Conservation (phyloP, 2,329 filamentous ascomycete species). For the Diplodia corticola region DNA sequence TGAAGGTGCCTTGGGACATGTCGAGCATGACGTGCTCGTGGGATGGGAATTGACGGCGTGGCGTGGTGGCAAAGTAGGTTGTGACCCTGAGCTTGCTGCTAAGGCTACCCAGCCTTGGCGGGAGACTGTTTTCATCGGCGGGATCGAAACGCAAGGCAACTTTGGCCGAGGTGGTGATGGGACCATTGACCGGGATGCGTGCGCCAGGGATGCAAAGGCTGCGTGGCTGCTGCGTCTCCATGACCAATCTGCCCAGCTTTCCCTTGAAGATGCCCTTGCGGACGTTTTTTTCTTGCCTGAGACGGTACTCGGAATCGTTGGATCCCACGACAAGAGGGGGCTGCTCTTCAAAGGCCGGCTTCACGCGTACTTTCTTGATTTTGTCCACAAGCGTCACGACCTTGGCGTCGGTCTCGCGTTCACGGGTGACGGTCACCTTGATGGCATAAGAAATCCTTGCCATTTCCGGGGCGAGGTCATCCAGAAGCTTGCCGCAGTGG, state of each 20-base stretch:
- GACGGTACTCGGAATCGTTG: conserved; percentile 51
- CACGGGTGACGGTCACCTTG: conserved; percentile 48
- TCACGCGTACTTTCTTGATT: conserved; percentile 58
- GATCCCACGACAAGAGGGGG: conserved; percentile 57
- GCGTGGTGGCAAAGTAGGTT: conserved; percentile 57
- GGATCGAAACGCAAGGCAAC: conserved; percentile 64
- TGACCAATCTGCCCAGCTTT: conserved; percentile 59
- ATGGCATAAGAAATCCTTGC: conserved; percentile 60
- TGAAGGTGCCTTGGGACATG: conserved; percentile 54
- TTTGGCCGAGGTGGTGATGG: conserved; percentile 56
- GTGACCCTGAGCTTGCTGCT: conserved; percentile 57
- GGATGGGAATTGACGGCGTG: conserved; percentile 53
- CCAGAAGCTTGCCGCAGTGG: conserved; percentile 52
- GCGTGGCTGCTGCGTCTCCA: conserved; percentile 59
- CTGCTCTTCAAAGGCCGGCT: conserved; percentile 60
- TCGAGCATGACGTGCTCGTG: conserved; percentile 46
- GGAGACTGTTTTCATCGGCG: conserved; percentile 47
- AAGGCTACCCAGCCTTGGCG: conserved; percentile 56
- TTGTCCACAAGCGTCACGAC: conserved; percentile 51
- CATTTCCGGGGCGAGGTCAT: conserved; percentile 66
- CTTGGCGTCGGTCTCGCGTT: conserved; percentile 40
- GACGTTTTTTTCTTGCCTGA: conserved; percentile 60
- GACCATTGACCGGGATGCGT: conserved; percentile 38
- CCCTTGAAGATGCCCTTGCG: conserved; percentile 61
- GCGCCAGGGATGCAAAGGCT: conserved; percentile 53